Base-by-base conservation (phyloP, 2,329 filamentous ascomycete species). In the Niveomyces coronatus region DNA sequence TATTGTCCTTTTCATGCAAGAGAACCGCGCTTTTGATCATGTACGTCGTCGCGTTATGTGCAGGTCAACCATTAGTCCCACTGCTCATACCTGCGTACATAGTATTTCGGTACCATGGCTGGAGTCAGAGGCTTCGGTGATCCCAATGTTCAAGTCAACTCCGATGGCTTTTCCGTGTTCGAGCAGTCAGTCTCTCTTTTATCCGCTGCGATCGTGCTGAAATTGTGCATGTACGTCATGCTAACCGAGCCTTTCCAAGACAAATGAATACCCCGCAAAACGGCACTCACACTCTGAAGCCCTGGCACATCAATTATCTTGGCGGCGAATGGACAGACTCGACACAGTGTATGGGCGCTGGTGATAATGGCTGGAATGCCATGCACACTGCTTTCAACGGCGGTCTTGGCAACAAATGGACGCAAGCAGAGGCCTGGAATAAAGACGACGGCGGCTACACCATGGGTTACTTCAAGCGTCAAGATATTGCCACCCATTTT, bases 1-100 rank as follows among this genome's bases (percentile, higher is more conserved):
- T 62, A 69, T 74, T 27, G 62, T 74, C 15, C 62, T 74, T 24
- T 70, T 74, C 49, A 74, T 74, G 70, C 68, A 73, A 47, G 68
- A 58, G 42, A 58, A 58, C 34, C 45, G 55, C 4, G 50, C 55
- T 1, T 52, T 58, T 34, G 53, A 56, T 37, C 55, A 57, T 31
- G 55, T 57, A 23, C 33, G 55, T 42, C 11, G n/a, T n/a, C n/a
- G n/a, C n/a, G n/a, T n/a, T n/a, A n/a, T n/a, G n/a, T n/a, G n/a
- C n/a, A n/a, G n/a, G n/a, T n/a, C n/a, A n/a, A n/a, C n/a, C n/a
- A n/a, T n/a, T n/a, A n/a, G n/a, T n/a, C n/a, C 10, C 11, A 9
- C 13, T 5, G 15, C 35, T 42, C 15, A 42, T 19, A 5, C 19
- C 9, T 16, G 3, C n/a, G n/a, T n/a, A n/a, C n/a, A n/a, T 49